Evolutionary conservation across 768 basidiomycete genomes (phyloP), one percentile per base, ranked within the genome.

Genomic region (Termitomyces sp.): DNA sequence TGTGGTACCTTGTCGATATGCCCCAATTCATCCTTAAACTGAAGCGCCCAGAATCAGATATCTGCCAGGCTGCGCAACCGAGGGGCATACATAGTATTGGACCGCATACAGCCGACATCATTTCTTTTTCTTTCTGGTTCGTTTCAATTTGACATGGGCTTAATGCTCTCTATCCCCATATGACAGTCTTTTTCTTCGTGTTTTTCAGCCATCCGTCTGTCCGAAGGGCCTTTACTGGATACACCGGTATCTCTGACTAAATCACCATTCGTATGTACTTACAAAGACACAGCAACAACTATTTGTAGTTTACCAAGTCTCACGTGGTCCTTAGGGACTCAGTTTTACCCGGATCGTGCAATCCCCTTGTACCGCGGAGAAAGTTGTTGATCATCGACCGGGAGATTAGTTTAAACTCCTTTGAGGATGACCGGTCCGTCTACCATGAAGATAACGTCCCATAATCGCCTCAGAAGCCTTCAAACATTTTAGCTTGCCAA

Each of bases 351-450:
- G 18, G 56, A 35, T 18, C 16, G 32, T 45, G 9, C 28, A 32
- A 52, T 51, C 9, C 24, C 50, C 50, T 51, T 40, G 32, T 38
- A 52, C 50, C 56, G 50, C 56, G 56, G 56, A 52, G 6, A 18
- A 56, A 52, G 42, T 18, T 28, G 8, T 36, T 40, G 3, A 49
- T 22, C 16, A 4, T 26, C 35, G n/a, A 33, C 32, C n/a, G 32
- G 30, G n/a, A 48, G 30, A 10, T 20, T 28, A 3, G 10, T 32
- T 14, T 6, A 14, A 36, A 4, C 35, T 30, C 50, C 5, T 16
- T 20, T 14, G 8, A 33, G 26, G 13, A 3, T 12, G 26, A 40
- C 52, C 52, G 52, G 52, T 14, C 52, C 52, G 52, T 40, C 26
- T 14, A 20, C n/a, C 38, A 2, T 28, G 18, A 40, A 40, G 36